phyloP scores from a whole-genome alignment of 371 early-diverging fungal genomes.

The Mucor lusitanicus region DNA sequence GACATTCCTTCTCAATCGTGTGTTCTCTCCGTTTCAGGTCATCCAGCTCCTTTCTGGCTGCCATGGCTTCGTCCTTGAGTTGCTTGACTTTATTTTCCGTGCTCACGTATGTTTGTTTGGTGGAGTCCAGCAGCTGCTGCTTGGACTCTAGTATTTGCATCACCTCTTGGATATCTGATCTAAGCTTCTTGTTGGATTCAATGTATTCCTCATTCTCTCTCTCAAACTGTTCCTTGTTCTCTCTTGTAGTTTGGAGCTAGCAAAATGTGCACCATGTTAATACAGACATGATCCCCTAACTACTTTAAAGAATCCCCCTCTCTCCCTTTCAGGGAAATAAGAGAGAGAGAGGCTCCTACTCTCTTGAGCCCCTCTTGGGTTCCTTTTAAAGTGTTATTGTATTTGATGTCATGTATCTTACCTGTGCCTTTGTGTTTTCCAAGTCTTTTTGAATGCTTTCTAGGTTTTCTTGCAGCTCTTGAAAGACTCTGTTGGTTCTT shows the following conservation, averaged over 20 bases:
- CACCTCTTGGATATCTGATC: conserved; percentile 41
- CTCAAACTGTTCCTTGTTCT: conserved; percentile 30
- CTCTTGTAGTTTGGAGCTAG: conserved; percentile 29
- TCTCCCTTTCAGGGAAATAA: not conserved
- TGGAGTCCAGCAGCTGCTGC: conserved; percentile 40
- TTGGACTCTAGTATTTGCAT: conserved; percentile 44
- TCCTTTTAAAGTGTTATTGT: not conserved
- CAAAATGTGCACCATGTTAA: not conserved
- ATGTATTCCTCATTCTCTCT: conserved; percentile 35
- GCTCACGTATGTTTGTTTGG: conserved; percentile 26
- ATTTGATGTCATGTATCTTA: not conserved
- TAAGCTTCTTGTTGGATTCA: conserved; percentile 36
- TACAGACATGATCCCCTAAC: not conserved
- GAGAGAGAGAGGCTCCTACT: not conserved
- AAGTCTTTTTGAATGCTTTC: conserved; percentile 25
- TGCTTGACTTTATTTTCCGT: conserved; percentile 34
- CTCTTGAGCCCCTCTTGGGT: not conserved
- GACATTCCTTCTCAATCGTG: conserved; percentile 28
- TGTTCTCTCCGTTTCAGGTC: conserved; percentile 31
- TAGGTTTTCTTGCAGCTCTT: conserved; percentile 22
- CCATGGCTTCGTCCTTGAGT: conserved; percentile 41
- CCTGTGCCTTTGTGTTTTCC: conserved; percentile 23
- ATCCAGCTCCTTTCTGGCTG: conserved; percentile 42
- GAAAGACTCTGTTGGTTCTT: conserved; percentile 24
- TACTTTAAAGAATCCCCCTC: not conserved